A percentile compares a stretch with the other conserved stretches of the same genome.
Conservation (phyloP, 2,329 filamentous ascomycete species). For the Penicillium sp. region DNA sequence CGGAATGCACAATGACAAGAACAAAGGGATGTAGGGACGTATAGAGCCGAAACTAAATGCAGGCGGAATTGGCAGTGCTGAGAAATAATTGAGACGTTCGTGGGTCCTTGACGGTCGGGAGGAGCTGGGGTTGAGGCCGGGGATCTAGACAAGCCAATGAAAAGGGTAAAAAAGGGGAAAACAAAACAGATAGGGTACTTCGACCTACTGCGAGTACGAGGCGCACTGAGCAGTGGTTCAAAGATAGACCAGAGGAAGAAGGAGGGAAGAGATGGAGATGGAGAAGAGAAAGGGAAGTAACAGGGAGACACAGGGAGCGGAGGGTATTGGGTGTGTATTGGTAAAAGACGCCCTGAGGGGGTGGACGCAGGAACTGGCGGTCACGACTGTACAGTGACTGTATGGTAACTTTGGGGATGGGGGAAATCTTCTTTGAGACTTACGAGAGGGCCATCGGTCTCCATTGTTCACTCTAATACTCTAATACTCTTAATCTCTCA, state of each 20-base stretch:
- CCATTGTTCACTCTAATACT: neutral
- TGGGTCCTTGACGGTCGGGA: slow-evolving; percentile 11
- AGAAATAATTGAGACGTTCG: slow-evolving; percentile 10
- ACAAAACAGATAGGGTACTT: slow-evolving; percentile 21
- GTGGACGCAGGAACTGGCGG: slow-evolving; percentile 7
- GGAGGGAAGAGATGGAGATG: slow-evolving; percentile 11
- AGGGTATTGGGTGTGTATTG: slow-evolving; percentile 26
- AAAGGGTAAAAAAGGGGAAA: slow-evolving; percentile 9
- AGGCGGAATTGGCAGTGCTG: slow-evolving; percentile 12
- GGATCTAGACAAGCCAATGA: slow-evolving; percentile 7
- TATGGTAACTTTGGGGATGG: slow-evolving; percentile 6
- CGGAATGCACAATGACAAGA: neutral
- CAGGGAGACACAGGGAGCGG: slow-evolving; percentile 15
- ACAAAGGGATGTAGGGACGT: neutral
- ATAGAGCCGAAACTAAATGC: neutral
- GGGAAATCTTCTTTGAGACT: neutral
- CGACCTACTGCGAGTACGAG: slow-evolving; percentile 34
- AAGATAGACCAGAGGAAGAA: slow-evolving; percentile 19
- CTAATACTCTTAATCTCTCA: neutral
- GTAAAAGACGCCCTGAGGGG: neutral
- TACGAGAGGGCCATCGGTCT: neutral
- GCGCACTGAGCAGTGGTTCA: slow-evolving; percentile 31
- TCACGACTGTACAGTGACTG: slow-evolving; percentile 7
- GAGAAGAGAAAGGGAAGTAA: slow-evolving; percentile 20
- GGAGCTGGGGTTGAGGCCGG: slow-evolving; percentile 1